Evolutionary conservation across 257 asterid species (phyloP), one percentile per base, ranked within the genome.

Genomic region (Penstemon eatonii): DNA sequence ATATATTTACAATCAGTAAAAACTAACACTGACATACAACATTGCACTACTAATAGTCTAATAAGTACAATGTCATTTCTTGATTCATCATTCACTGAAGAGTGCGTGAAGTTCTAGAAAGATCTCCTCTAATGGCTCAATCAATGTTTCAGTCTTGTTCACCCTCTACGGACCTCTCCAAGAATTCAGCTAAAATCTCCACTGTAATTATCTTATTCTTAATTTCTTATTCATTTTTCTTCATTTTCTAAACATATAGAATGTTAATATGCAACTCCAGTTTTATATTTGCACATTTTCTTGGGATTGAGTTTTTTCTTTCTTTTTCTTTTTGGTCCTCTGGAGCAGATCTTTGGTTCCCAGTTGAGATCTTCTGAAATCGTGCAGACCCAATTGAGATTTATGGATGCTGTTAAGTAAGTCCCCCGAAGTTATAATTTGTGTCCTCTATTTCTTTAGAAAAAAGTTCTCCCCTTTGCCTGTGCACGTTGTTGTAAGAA

Each of bases 381-480:
- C 73, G 90, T 80, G 65, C 87, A 77, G 74, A 67, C 76, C 78
- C 83, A 66, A 6, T 75, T 70, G 61, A 76, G 80, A 75, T 72
- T 73, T 58, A 8, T 59, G 66, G 65, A 77, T 74, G 72, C 80
- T 13, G 67, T 72, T 39, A 73, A 72, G 97, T 90, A 81, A 76
- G 89, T 61, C 45, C 10, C 3, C 54, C 49, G 65, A 74, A 79
- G 78, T 54, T 66, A n/a, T 11, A 6, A 49, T 75, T 56, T 73
- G 66, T 68, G 53, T 70, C 63, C 56, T 76, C 50, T 13, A 49
- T 33, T 7, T 69, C 53, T 44, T 5, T 4, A 10, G 18, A 10
- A 13, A 57, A 45, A 25, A 2, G 55, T n/a, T 62, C 2, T 12
- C 57, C 10, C 4, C 44, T 6, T 60, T 68, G 12, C 33, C 1